A percentile compares a stretch with the other conserved stretches of the same genome.
phyloP scores from a whole-genome alignment of 1,139 yeast genomes.

The Suhomyces yuchorum region DNA sequence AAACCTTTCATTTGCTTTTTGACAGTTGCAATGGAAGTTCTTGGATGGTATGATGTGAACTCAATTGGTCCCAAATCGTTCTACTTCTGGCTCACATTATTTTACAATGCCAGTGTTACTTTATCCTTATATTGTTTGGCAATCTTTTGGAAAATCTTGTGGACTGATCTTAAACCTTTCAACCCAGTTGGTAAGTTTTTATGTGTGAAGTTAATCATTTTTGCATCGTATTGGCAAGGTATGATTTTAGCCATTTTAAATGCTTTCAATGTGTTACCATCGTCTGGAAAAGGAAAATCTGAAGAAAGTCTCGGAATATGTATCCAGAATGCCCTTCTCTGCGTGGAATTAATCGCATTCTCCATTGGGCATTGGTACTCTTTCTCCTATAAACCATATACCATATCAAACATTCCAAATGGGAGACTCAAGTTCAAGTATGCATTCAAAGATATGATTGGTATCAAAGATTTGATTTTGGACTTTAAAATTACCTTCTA shows the following conservation, averaged over 20 bases:
- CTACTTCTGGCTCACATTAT: slow-evolving; percentile 66
- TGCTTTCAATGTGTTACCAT: slow-evolving; percentile 50
- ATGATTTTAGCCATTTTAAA: slow-evolving; percentile 64
- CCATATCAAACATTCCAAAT: slow-evolving; percentile 60
- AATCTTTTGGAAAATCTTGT: slow-evolving; percentile 86
- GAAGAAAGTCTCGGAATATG: slow-evolving; percentile 49
- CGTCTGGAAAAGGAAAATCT: slow-evolving; percentile 10
- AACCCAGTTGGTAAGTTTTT: slow-evolving; percentile 91
- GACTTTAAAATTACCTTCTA: slow-evolving; percentile 71
- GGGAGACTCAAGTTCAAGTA: slow-evolving; percentile 61
- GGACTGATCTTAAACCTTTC: slow-evolving; percentile 73
- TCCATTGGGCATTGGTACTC: slow-evolving; percentile 88
- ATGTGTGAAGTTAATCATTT: slow-evolving; percentile 89
- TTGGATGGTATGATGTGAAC: slow-evolving; percentile 54
- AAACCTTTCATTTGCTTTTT: slow-evolving; percentile 76
- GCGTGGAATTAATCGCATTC: slow-evolving; percentile 83
- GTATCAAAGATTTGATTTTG: slow-evolving; percentile 68
- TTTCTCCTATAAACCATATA: slow-evolving; percentile 75
- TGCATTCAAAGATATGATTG: slow-evolving; percentile 78
- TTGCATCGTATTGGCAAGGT: slow-evolving; percentile 98
- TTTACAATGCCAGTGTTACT: slow-evolving; percentile 81
- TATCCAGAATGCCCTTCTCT: slow-evolving; percentile 77
- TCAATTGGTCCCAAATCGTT: slow-evolving; percentile 51
- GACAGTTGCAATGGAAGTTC: slow-evolving; percentile 52
- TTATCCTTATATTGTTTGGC: slow-evolving; percentile 84